Percentiles rank a stretch among this genome's conserved stretches.
phyloP scores from a whole-genome alignment of 805 yeast genomes.

The Tanozyma kutaoensis region DNA sequence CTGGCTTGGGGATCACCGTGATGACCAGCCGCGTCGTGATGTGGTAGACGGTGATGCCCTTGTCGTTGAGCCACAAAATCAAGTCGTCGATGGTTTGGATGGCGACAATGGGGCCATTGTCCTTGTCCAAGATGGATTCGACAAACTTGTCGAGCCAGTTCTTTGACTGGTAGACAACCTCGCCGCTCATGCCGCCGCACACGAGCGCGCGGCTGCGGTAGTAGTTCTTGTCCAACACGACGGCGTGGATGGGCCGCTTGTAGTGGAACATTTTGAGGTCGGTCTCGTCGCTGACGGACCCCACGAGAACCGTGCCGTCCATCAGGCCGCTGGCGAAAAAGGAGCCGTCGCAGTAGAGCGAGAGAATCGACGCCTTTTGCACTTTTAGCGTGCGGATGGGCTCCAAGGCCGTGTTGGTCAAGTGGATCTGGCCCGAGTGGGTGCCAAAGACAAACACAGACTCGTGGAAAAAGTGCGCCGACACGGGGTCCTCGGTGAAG shows the following conservation, averaged over 20 bases:
- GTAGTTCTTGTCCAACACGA: constrained; percentile 66
- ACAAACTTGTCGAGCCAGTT: constrained; percentile 81
- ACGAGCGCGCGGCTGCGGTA: constrained; percentile 48
- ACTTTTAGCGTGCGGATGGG: constrained; percentile 65
- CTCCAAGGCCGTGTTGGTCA: constrained; percentile 46
- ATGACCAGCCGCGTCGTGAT: constrained; percentile 35
- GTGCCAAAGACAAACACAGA: constrained; percentile 69
- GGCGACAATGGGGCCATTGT: constrained; percentile 59
- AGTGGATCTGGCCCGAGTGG: constrained; percentile 71
- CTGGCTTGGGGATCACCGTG: constrained; percentile 42
- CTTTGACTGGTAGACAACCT: constrained; percentile 56
- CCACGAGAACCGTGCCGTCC: constrained; percentile 86
- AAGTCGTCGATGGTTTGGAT: constrained; percentile 51
- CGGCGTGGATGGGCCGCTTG: constrained; percentile 79
- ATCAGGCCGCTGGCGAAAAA: constrained; percentile 81
- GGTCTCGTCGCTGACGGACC: constrained; percentile 45
- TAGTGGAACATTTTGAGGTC: constrained; percentile 71
- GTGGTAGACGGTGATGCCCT: constrained; percentile 62
- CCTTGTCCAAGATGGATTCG: constrained; percentile 51
- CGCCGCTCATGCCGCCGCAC: constrained; percentile 86
- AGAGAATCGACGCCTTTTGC: constrained; percentile 73
- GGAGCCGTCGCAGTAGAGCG: constrained; percentile 58
- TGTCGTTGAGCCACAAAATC: constrained; percentile 73
- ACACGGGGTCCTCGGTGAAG: constrained; percentile 65
- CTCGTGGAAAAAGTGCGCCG: constrained; percentile 51